phyloP scores from a whole-genome alignment of 2,329 filamentous ascomycete genomes.

The Claviceps lovelessii region DNA sequence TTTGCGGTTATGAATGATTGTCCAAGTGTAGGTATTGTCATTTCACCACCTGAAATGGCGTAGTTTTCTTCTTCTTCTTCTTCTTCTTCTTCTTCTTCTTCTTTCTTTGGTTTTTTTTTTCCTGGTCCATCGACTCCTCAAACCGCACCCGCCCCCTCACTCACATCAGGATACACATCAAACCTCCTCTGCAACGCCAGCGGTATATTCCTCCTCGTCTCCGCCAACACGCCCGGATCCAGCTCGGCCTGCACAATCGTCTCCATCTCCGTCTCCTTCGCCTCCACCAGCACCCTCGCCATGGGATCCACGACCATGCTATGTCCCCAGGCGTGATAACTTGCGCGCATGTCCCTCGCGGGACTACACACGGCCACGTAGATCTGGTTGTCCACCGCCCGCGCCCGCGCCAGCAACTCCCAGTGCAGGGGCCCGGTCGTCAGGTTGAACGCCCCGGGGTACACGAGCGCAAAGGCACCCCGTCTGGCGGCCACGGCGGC shows the following conservation, averaged over 20 bases:
- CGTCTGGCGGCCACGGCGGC: slow-evolving; percentile 76
- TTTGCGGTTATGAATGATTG: no score
- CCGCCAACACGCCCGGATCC: slow-evolving; percentile 51
- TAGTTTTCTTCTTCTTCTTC: no score
- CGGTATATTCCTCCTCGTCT: slow-evolving; percentile 70
- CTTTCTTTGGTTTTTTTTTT: not conserved
- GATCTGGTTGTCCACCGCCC: slow-evolving; percentile 86
- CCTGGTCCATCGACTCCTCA: slow-evolving; percentile 13
- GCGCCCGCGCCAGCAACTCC: slow-evolving; percentile 65
- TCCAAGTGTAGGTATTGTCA: no score
- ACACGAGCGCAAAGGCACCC: slow-evolving; percentile 77
- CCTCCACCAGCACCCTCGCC: slow-evolving; percentile 65
- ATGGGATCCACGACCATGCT: slow-evolving; percentile 79
- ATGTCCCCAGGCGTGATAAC: slow-evolving; percentile 86
- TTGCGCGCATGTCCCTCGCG: slow-evolving; percentile 60
- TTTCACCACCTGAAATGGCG: no score
- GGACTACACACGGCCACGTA: slow-evolving; percentile 91
- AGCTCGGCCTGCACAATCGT: slow-evolving; percentile 58
- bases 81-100: no score
- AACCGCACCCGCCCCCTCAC: slow-evolving; percentile 37
- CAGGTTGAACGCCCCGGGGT: slow-evolving; percentile 93
- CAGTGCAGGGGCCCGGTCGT: slow-evolving; percentile 90
- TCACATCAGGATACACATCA: slow-evolving; percentile 90
- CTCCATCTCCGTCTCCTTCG: slow-evolving; percentile 59
- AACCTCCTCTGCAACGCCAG: slow-evolving; percentile 75